These are phyloP conservation scores for Alternaria triticina DNA, from an alignment of 2,329 filamentous ascomycete species.

Conservation along the genomic window DNA sequence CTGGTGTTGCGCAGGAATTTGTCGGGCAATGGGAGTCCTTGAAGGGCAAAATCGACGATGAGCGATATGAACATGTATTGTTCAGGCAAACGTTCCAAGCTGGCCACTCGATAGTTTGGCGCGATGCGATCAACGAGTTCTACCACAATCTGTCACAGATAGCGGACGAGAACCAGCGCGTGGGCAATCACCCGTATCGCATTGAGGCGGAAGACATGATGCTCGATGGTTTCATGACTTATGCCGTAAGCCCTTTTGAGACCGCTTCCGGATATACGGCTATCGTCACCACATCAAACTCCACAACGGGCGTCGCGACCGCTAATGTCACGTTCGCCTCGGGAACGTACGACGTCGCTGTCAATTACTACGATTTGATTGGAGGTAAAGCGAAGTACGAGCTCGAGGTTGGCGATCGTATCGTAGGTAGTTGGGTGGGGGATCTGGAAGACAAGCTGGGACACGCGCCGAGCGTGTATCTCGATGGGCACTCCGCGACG, in stretches of 20 bases:
- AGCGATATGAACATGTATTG: slow-evolving; percentile 65
- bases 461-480: slow-evolving; percentile 62
- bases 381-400: slow-evolving; percentile 65
- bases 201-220: slow-evolving; percentile 73
- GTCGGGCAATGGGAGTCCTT: slow-evolving; percentile 61
- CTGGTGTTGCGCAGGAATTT: slow-evolving; percentile 67
- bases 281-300: slow-evolving; percentile 63
- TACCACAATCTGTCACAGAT: slow-evolving; percentile 68
- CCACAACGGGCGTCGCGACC: slow-evolving; percentile 57
- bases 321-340: slow-evolving; percentile 56
- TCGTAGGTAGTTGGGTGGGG: slow-evolving; percentile 65
- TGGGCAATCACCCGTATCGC: slow-evolving; percentile 68
- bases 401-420: slow-evolving; percentile 59
- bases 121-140: slow-evolving; percentile 70
- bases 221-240: slow-evolving; percentile 63
- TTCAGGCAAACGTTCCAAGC: slow-evolving; percentile 70
- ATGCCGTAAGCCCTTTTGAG: slow-evolving; percentile 64
- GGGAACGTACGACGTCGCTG: slow-evolving; percentile 67
- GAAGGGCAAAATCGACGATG: slow-evolving; percentile 62
- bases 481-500: slow-evolving; percentile 71
- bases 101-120: slow-evolving; percentile 73
- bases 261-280: slow-evolving; percentile 63
- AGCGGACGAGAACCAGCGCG: slow-evolving; percentile 61
- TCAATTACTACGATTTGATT: slow-evolving; percentile 71
- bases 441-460: slow-evolving; percentile 66